Conservation (phyloP, 2,329 filamentous ascomycete species). For the Rhynchosporium agropyri region DNA sequence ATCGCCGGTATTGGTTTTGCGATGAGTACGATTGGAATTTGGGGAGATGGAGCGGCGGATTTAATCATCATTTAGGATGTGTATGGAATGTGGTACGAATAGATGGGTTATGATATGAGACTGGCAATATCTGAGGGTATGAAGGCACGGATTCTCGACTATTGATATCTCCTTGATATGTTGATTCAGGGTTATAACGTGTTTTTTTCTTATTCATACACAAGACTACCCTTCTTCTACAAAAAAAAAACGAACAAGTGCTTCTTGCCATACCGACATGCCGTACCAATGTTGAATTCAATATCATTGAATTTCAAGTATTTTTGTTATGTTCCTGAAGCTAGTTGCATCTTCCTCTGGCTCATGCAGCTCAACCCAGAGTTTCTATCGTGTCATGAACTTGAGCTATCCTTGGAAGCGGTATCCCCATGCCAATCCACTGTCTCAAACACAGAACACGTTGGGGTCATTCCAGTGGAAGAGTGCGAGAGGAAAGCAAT, state of each 20-base stretch:
- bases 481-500: no score
- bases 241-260: background rate
- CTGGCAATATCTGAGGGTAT: slow-evolving; percentile 1
- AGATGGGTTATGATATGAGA: background rate
- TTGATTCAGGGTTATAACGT: slow-evolving; percentile 15
- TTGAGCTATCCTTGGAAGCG: no score
- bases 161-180: slow-evolving; percentile 22
- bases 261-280: no score
- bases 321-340: no score
- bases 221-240: slow-evolving; percentile 6
- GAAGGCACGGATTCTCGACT: slow-evolving; percentile 24
- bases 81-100: background rate
- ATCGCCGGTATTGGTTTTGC: slow-evolving; percentile 60
- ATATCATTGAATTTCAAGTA: no score
- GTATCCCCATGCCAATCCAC: no score
- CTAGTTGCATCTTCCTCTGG: no score
- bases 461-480: no score
- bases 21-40: slow-evolving; percentile 66
- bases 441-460: no score
- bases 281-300: no score
- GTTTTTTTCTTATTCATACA: background rate
- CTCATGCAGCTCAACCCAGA: no score
- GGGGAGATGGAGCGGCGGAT: slow-evolving; percentile 60
- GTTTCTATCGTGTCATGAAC: no score
- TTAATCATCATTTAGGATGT: slow-evolving; percentile 35